A percentile compares a stretch with the other conserved stretches of the same genome.
phyloP scores from a whole-genome alignment of 805 yeast species.

The Starmerella bombicola region DNA sequence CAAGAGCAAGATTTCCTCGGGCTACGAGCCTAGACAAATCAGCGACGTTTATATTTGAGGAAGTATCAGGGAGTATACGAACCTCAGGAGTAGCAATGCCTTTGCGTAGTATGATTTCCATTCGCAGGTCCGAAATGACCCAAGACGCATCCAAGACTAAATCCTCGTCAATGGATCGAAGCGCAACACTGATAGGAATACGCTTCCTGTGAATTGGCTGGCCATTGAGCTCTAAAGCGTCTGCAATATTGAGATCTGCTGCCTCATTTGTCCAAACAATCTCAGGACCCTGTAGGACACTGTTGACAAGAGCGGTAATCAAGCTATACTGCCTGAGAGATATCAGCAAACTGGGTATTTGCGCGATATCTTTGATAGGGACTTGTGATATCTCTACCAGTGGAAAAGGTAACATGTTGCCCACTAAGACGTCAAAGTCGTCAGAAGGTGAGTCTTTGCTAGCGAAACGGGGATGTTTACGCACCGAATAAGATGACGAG shows the following conservation, averaged over 20 bases:
- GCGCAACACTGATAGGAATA: constrained; percentile 8
- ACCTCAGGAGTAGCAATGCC: not conserved
- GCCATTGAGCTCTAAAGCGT: constrained; percentile 19
- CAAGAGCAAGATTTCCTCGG: constrained; percentile 17
- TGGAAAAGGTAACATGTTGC: constrained; percentile 24
- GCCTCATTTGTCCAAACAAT: constrained; percentile 11
- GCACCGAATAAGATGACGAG: constrained; percentile 9
- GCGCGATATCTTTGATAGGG: constrained; percentile 25
- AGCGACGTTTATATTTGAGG: constrained; percentile 9
- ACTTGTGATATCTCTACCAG: constrained; percentile 23
- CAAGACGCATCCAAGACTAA: constrained; percentile 7
- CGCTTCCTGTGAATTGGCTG: constrained; percentile 17
- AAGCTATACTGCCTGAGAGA: constrained; percentile 19
- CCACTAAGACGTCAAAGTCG: constrained; percentile 19
- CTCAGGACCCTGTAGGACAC: constrained; percentile 17
- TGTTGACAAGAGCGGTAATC: constrained; percentile 11
- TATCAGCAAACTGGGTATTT: constrained; percentile 22
- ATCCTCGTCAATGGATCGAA: not conserved
- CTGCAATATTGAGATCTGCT: constrained; percentile 22
- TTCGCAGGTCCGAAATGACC: constrained; percentile 8
- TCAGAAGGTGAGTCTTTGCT: constrained; percentile 8
- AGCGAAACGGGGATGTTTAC: constrained; percentile 18
- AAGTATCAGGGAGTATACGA: not conserved
- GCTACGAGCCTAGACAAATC: constrained; percentile 14
- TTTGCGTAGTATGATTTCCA: constrained; percentile 1